A percentile compares a stretch with the other conserved stretches of the same genome.
Conservation (phyloP, 2,329 filamentous ascomycete genomes). For the Aureobasidium sp. region DNA sequence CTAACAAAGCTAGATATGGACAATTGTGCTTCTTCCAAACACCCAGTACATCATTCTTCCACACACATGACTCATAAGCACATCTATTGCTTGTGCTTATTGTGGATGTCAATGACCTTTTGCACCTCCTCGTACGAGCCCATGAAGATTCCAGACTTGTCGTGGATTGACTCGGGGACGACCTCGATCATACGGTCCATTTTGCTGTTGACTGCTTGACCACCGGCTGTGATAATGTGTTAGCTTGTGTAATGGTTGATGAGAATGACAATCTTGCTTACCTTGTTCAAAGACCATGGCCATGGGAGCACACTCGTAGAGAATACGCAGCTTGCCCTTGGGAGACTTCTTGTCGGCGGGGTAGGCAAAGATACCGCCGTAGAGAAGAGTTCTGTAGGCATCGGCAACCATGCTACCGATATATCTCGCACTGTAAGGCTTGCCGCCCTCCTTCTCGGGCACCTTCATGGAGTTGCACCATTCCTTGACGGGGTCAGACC, state of each 20-base stretch:
- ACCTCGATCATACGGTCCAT: conserved; percentile 89
- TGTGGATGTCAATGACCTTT: conserved; percentile 82
- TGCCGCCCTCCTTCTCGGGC: conserved; percentile 58
- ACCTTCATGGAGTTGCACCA: conserved; percentile 89
- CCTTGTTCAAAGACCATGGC: conserved; percentile 98
- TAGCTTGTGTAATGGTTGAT: not conserved
- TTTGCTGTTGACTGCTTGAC: conserved; percentile 81
- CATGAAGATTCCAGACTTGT: conserved; percentile 91
- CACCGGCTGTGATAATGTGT: conserved; percentile 56
- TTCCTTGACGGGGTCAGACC: conserved; percentile 76
- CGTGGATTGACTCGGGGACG: conserved; percentile 86
- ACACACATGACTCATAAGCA: not conserved
- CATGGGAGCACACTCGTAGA: conserved; percentile 99
- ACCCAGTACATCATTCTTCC: not conserved
- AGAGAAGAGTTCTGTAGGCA: conserved; percentile 89
- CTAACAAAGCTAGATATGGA: conserved; percentile 3
- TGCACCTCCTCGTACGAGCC: conserved; percentile 92
- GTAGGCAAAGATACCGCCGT: conserved; percentile 96
- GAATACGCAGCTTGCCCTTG: conserved; percentile 93
- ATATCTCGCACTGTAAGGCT: conserved; percentile 91
- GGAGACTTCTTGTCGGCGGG: conserved; percentile 96
- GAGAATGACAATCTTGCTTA: conserved; percentile 41
- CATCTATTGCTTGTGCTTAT: conserved; percentile 35
- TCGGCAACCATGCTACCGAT: conserved; percentile 99
- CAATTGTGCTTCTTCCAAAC: not conserved